Conservation (phyloP, 2,329 filamentous ascomycete species). For the Neonectria faginata region DNA sequence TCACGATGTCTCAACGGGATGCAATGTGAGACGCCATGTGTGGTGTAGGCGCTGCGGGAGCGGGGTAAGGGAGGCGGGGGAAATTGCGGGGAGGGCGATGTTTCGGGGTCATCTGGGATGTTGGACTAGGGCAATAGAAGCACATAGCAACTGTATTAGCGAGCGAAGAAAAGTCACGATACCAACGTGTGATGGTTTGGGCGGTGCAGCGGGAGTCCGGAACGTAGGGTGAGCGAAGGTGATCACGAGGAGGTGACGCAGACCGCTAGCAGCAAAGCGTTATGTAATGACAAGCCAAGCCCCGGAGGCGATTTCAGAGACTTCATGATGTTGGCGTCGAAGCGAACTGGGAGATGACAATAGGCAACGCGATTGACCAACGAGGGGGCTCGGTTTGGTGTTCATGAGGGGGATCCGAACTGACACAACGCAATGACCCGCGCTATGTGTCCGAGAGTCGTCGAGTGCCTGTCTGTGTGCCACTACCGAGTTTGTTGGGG, state of each 20-base stretch:
- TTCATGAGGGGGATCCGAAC: constrained; percentile 1
- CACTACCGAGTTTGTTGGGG: constrained; percentile 20
- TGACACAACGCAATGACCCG: constrained; percentile 3
- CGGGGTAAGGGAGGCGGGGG: neutral
- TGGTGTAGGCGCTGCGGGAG: neutral
- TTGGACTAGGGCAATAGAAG: constrained; percentile 22
- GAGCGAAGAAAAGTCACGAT: constrained; percentile 42
- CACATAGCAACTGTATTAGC: constrained; percentile 14
- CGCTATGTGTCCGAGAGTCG: constrained; percentile 18
- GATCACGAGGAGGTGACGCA: constrained; percentile 34
- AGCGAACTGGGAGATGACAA: constrained; percentile 18
- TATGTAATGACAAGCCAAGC: constrained; percentile 39
- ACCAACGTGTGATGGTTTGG: constrained; percentile 31
- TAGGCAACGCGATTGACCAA: constrained; percentile 26
- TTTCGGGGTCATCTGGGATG: constrained; percentile 12
- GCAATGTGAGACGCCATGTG: constrained; percentile 16
- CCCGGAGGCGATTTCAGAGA: constrained; percentile 17
- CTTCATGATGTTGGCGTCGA: constrained; percentile 11
- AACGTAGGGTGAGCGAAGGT: constrained; percentile 12
- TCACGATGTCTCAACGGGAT: constrained; percentile 8
- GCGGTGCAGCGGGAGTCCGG: constrained; percentile 16
- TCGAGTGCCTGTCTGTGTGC: constrained; percentile 3
- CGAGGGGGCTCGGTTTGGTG: constrained; percentile 8
- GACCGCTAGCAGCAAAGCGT: constrained; percentile 43
- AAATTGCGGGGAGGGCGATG: constrained; percentile 7